Evolutionary conservation across 495 filamentous ascomycete genomes (phyloP).

Genomic region (Friedmanniomyces simplex): DNA sequence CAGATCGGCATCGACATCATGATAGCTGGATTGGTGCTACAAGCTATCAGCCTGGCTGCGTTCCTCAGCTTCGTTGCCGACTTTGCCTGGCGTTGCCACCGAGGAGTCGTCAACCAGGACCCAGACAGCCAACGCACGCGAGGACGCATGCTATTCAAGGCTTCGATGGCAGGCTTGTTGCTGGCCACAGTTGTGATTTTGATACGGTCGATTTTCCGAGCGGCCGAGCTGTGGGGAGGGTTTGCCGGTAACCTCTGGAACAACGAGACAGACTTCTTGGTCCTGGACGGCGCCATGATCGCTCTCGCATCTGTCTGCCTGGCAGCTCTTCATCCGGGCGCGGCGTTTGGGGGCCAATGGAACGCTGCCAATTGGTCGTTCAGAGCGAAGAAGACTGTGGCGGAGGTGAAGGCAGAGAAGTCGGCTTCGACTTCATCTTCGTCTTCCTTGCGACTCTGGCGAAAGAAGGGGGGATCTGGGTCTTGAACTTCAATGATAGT

Average conservation of each 20-base stretch:
- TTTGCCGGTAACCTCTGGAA: conserved; percentile 47
- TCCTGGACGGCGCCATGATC: conserved; percentile 65
- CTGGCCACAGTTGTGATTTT: conserved; percentile 50
- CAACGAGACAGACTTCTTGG: conserved; percentile 53
- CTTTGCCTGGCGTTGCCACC: conserved; percentile 34
- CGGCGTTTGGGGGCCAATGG: conserved; percentile 29
- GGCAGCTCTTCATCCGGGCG: conserved; percentile 49
- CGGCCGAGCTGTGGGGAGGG: conserved; percentile 55
- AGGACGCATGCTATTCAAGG: conserved; percentile 6
- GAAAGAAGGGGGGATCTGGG: neutral
- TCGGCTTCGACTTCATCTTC: too few species aligned
- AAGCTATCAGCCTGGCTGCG: conserved; percentile 43
- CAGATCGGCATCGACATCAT: conserved; percentile 51
- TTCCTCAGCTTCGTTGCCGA: conserved; percentile 44
- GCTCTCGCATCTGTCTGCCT: conserved; percentile 44
- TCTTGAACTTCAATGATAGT: neutral
- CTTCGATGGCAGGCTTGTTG: conserved; percentile 27
- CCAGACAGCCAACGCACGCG: conserved; percentile 6
- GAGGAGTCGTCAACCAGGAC: conserved; percentile 4
- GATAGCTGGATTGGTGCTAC: conserved; percentile 52
- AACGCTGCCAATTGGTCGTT: conserved; percentile 16
- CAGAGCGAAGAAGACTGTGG: conserved; percentile 1
- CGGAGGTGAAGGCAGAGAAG: neutral
- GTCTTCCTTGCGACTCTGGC: neutral
- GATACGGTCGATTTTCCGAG: conserved; percentile 51